Evolutionary conservation across 306 rosid species (phyloP), one percentile per base, ranked within the genome.

Genomic region (Gastrolobium bilobum): DNA sequence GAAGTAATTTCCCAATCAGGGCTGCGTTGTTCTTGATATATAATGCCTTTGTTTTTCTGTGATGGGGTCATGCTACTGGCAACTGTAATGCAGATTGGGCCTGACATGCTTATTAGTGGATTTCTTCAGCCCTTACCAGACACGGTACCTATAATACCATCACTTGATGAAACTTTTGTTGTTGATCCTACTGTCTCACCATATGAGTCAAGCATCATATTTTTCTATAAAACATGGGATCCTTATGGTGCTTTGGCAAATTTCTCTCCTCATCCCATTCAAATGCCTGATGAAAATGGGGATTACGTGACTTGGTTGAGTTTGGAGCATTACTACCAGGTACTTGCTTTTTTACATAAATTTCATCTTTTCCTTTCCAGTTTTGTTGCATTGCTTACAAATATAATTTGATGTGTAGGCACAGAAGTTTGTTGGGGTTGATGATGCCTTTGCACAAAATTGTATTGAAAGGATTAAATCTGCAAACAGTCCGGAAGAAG

Each of bases 291-390:
- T 73, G 92, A 71, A 42, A 87, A 86, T 85, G 97, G 95, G 63
- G 87, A 82, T 82, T 76, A 77, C 64, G 58, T 54, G 75, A 87
- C 94, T 81, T 95, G 97, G 98, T 62, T 76, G 84, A 95, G 91
- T 43, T 94, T 95, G 35, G 99, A 95, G 82, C 97, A 95, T 85
- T 95, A 91, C 82, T 95, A 95, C 77, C 98, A 95, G 97, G 99
- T 95, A 80, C 74, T 66, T 82, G 10, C n/a, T 26, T 79, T 80
- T 56, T 65, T 33, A 50, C 29, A 39, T 71, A 54, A 30, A 20
- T 75, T 71, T 10, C 53, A 31, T 65, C 26, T 76, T 64, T 59
- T 5, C 15, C 26, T 53, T 78, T 66, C 78, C 30, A 57, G 37
- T 38, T 71, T 38, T 51, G 7, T 73, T 3, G 48, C 20, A 52